Evolutionary conservation across 2,329 filamentous ascomycete species (phyloP).

Genomic region (Sclerotinia borealis): DNA sequence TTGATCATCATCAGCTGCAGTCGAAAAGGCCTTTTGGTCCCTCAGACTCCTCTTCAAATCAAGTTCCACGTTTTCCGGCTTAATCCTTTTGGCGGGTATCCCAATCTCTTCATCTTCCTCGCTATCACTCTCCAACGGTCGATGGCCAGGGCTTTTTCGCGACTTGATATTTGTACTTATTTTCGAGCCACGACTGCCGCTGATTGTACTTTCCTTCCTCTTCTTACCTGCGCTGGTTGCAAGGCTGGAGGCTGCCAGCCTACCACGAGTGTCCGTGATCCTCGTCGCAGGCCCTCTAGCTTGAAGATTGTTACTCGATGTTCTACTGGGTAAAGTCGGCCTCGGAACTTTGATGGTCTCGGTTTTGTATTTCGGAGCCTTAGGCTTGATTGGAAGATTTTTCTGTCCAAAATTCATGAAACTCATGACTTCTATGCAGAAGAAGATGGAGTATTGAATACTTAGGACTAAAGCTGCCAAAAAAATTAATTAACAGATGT

Average conservation of each 20-base stretch:
- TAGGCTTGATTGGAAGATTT: not conserved
- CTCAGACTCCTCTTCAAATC: slow-evolving; percentile 27
- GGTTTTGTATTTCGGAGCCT: not conserved
- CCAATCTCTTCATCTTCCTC: slow-evolving; percentile 1
- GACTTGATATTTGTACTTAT: not conserved
- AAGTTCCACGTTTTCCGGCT: slow-evolving; percentile 12
- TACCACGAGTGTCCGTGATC: not conserved
- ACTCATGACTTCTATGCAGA: not conserved
- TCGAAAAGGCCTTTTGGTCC: slow-evolving; percentile 24
- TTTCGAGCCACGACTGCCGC: not conserved
- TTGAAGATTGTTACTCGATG: not conserved
- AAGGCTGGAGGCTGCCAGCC: not conserved
- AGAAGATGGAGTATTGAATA: not conserved
- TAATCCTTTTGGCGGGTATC: slow-evolving; percentile 16
- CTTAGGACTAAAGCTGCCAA: not conserved
- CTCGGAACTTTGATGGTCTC: slow-evolving; percentile 1
- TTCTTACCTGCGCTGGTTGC: not conserved
- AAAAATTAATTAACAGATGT: not conserved
- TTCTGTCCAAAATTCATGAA: not conserved
- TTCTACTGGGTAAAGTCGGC: not conserved
- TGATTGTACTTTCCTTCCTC: slow-evolving; percentile 7
- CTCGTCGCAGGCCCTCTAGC: not conserved
- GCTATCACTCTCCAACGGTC: slow-evolving; percentile 8
- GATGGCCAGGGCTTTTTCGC: slow-evolving; percentile 3
- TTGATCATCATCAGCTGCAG: slow-evolving; percentile 19